phyloP scores from a whole-genome alignment of 345 rosid genomes.

The Conringia planisiliqua region DNA sequence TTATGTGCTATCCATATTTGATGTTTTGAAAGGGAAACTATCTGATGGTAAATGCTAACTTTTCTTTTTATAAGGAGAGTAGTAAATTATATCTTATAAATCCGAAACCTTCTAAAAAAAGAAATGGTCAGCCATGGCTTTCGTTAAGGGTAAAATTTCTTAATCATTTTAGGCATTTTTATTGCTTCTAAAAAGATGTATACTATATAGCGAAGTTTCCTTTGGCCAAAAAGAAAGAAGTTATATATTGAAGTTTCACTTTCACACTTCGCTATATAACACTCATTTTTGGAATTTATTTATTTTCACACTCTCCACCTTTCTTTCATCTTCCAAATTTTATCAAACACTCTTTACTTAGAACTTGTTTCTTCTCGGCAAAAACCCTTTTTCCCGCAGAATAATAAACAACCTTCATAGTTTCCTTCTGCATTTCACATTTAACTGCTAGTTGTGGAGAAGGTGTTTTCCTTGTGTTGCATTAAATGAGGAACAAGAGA shows the following conservation, averaged over 20 bases:
- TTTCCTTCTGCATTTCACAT: conserved; percentile 11
- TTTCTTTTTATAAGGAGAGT: background rate
- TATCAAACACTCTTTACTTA: background rate
- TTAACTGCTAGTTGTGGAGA: background rate
- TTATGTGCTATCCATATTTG: background rate
- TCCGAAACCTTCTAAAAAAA: background rate
- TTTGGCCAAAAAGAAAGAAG: background rate
- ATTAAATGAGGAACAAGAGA: conserved; percentile 9
- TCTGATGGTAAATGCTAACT: background rate
- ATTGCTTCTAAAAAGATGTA: background rate
- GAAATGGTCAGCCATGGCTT: conserved; percentile 9
- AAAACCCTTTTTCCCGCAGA: background rate
- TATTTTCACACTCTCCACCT: background rate
- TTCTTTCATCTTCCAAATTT: background rate
- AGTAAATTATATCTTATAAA: background rate
- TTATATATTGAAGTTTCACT: conserved; percentile 6
- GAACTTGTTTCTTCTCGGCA: background rate
- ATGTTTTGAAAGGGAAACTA: conserved; percentile 3
- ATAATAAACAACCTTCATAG: background rate
- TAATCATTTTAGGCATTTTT: background rate
- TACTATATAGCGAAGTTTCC: background rate
- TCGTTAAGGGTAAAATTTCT: conserved; percentile 9
- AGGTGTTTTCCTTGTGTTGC: background rate
- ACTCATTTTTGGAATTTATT: background rate
- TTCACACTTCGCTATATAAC: conserved; percentile 15